phyloP scores from a whole-genome alignment of 305 asterid species.

The Fraxinus latifolia region DNA sequence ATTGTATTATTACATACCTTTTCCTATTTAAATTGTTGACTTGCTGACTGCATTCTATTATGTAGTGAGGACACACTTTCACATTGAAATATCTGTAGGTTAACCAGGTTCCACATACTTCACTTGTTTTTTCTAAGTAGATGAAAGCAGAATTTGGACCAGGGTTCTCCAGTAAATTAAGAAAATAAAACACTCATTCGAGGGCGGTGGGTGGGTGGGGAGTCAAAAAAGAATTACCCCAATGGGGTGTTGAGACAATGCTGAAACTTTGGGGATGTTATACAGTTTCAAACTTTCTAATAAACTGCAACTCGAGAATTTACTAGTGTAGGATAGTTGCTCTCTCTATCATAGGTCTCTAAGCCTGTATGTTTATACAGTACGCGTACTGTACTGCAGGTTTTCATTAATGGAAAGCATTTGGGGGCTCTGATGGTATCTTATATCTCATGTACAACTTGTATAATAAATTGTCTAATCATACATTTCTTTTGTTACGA shows the following conservation, averaged over 20 bases:
- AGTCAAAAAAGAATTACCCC: background rate
- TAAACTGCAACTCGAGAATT: background rate
- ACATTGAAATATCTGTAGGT: background rate
- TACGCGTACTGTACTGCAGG: conserved; percentile 86
- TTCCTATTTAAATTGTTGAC: background rate
- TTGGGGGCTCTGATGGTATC: conserved; percentile 92
- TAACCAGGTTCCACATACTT: background rate
- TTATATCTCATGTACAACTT: background rate
- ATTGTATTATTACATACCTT: background rate
- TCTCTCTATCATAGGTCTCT: background rate
- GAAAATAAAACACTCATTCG: background rate
- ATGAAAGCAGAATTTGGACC: background rate
- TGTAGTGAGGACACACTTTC: background rate
- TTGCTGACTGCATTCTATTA: background rate
- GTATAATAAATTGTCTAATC: background rate
- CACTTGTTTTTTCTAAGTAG: background rate
- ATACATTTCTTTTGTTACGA: conserved; percentile 1
- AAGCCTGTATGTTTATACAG: conserved; percentile 17
- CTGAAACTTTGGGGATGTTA: background rate
- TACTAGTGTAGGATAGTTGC: background rate
- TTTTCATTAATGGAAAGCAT: conserved; percentile 78
- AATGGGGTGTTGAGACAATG: background rate
- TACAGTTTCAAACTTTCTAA: background rate
- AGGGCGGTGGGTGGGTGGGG: background rate
- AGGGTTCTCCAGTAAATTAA: background rate